Evolutionary conservation across 1,284 basidiomycete species (phyloP), one percentile per base, ranked within the genome.

Genomic region (Tilletiopsis washingtonensis): DNA sequence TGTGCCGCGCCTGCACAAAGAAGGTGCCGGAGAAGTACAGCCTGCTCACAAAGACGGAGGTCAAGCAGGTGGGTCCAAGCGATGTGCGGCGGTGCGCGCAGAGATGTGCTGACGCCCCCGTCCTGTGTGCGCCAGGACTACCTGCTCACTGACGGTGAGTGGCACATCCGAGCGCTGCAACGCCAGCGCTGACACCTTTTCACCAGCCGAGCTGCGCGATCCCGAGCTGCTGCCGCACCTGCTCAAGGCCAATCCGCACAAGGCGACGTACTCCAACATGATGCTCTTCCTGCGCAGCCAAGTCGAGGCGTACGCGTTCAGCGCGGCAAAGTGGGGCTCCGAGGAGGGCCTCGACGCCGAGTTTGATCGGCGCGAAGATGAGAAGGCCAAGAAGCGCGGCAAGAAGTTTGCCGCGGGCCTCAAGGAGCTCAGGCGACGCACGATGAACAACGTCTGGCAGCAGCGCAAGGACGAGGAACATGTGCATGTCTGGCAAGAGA

Each of bases 191-290:
- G 91, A 71, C 81, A 93, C 27, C 75, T 93, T 42, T n/a, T 94
- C 91, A 6, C 88, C 91, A 88, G 88, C 90, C 21, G 94, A 99
- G 74, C 79, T 99, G 27, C 83, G 85, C 48, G 94, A 99, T 71
- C 82, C 86, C 61, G 90, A 96, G 62, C 76, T 87, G 19, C 80
- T 99, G 56, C 93, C 91, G 0, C 94, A 99, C 74, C 78, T 97
- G 17, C 79, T 99, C 45, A 91, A 91, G 70, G 86, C 90, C 3
- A 99, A 98, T 70, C 94, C 94, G 1, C 91, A 98, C 77, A 88
- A 89, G 58, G 88, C 90, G 20, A 94, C 90, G 0, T 98, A 90
- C 72, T 86, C 86, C 43, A 98, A 98, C 77, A 98, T 98, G 94
- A 98, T 98, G 94, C 80, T 99, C 21, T 99, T 90, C 75, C 79